Evolutionary conservation across 2,329 filamentous ascomycete species (phyloP).

Genomic region (Phoma sp.): DNA sequence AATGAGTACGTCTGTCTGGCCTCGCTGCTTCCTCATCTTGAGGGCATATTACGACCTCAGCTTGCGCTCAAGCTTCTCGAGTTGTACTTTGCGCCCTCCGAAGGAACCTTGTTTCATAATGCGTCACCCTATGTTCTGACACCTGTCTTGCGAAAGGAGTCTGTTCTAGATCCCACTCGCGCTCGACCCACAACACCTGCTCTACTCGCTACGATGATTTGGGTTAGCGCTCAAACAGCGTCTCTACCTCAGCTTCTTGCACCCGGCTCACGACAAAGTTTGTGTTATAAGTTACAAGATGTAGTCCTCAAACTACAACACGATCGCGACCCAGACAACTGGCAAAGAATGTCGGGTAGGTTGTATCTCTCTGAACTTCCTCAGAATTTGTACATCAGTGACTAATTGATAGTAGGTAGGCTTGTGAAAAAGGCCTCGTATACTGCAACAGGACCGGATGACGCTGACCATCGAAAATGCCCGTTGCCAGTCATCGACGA

Average conservation of each 20-base stretch:
- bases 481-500: too few relatives aligned
- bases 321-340: conserved; percentile 1
- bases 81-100: conserved; percentile 3
- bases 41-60: background rate
- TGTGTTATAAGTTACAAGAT: background rate
- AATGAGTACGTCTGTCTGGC: background rate
- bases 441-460: too few relatives aligned
- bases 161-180: background rate
- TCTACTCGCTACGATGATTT: conserved; percentile 5
- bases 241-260: conserved; percentile 1
- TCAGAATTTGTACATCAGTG: too few relatives aligned
- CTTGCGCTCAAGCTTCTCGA: conserved; percentile 1
- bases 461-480: too few relatives aligned
- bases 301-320: background rate
- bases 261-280: background rate
- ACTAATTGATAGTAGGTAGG: too few relatives aligned
- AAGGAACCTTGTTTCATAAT: conserved; percentile 4
- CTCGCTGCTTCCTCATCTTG: background rate
- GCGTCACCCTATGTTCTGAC: conserved; percentile 6
- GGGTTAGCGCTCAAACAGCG: conserved; percentile 2
- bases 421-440: too few relatives aligned
- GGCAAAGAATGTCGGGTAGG: conserved; percentile 3
- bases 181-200: background rate
- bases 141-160: background rate
- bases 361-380: too few relatives aligned